phyloP scores from a whole-genome alignment of 1,284 basidiomycete species.

The Pseudozyma hubeiensis region DNA sequence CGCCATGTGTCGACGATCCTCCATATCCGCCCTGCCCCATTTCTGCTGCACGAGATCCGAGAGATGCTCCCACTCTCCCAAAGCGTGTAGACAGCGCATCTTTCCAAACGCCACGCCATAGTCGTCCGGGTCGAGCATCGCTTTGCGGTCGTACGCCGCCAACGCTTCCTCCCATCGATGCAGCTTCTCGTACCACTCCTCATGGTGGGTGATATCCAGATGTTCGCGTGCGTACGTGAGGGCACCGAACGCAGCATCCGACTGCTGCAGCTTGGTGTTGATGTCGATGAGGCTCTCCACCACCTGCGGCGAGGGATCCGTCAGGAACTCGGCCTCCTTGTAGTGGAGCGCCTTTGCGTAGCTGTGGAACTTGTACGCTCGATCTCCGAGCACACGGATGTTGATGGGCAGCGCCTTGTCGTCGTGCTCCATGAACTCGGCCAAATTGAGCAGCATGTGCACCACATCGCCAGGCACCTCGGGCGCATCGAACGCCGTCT shows the following conservation, averaged over 20 bases:
- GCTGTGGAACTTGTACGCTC: slow-evolving; percentile 89
- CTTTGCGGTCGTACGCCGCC: slow-evolving; percentile 84
- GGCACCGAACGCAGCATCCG: slow-evolving; percentile 66
- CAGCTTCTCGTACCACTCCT: slow-evolving; percentile 97
- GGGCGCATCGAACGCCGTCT: slow-evolving; percentile 83
- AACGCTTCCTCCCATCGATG: slow-evolving; percentile 97
- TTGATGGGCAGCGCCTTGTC: slow-evolving; percentile 96
- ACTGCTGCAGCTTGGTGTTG: slow-evolving; percentile 94
- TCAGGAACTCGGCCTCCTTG: slow-evolving; percentile 97
- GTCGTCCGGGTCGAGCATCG: slow-evolving; percentile 73
- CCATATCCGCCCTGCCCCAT: slow-evolving; percentile 85
- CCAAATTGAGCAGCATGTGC: slow-evolving; percentile 93
- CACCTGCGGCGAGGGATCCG: slow-evolving; percentile 81
- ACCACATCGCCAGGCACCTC: slow-evolving; percentile 89
- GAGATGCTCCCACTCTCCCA: slow-evolving; percentile 97
- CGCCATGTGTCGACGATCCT: slow-evolving; percentile 90
- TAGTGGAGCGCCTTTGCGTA: slow-evolving; percentile 99
- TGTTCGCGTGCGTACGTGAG: slow-evolving; percentile 66
- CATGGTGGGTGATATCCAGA: slow-evolving; percentile 84
- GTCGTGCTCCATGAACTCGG: slow-evolving; percentile 99
- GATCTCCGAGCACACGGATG: slow-evolving; percentile 90
- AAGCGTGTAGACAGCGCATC: slow-evolving; percentile 95
- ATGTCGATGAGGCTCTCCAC: slow-evolving; percentile 96
- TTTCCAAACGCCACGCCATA: slow-evolving; percentile 81
- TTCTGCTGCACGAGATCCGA: slow-evolving; percentile 87